phyloP scores from a whole-genome alignment of 805 yeast species.

The Candida dajiaensis region DNA sequence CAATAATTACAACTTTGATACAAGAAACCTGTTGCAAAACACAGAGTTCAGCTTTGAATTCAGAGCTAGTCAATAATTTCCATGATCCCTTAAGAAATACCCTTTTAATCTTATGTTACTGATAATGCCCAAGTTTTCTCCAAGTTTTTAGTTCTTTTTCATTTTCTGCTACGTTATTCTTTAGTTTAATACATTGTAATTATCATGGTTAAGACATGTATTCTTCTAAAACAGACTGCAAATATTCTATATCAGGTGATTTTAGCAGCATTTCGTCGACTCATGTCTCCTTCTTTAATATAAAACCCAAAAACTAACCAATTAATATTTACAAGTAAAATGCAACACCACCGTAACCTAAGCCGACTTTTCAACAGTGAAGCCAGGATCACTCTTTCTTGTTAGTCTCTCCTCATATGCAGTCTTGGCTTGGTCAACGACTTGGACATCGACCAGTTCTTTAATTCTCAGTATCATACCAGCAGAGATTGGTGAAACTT shows the following conservation, averaged over 20 bases:
- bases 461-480: constrained; percentile 80
- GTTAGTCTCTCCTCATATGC: constrained; percentile 44
- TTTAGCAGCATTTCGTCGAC: constrained; percentile 1
- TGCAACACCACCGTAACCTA: background rate
- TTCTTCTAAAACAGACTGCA: background rate
- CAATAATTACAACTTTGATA: constrained; percentile 11
- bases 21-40: constrained; percentile 20
- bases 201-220: background rate
- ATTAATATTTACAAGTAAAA: background rate
- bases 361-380: constrained; percentile 31
- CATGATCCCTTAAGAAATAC: background rate
- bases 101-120: background rate
- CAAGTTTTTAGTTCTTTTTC: background rate
- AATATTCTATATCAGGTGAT: background rate
- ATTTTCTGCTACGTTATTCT: background rate
- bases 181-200: background rate
- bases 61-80: constrained; percentile 2
- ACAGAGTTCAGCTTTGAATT: constrained; percentile 18
- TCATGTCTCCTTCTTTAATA: background rate
- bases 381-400: constrained; percentile 62
- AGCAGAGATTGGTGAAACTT: constrained; percentile 72
- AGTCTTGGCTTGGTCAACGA: constrained; percentile 49
- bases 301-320: background rate
- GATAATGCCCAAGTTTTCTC: no score
- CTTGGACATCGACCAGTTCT: constrained; percentile 78